phyloP scores from a whole-genome alignment of 176 grass and related monocot species.

The Ensete ventricosum region DNA sequence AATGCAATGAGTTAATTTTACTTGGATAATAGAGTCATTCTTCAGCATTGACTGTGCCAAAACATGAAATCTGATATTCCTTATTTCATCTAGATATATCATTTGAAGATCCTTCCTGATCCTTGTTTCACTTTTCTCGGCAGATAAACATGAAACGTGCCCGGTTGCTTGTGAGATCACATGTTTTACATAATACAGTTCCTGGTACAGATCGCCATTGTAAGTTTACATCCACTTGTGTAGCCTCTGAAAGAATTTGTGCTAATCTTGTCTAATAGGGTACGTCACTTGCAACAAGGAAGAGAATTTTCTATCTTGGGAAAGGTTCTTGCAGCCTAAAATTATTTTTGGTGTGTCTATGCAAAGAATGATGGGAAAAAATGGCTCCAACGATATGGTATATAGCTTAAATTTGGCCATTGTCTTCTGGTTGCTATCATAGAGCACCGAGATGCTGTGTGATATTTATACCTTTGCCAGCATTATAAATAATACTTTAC shows the following conservation, averaged over 20 bases:
- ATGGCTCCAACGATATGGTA: conserved; percentile 50
- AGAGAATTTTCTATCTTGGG: conserved; percentile 87
- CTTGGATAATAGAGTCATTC: neutral
- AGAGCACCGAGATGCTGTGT: neutral
- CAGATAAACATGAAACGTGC: conserved; percentile 90
- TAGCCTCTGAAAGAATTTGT: conserved; percentile 2
- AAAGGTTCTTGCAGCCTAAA: conserved; percentile 61
- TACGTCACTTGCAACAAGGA: conserved; percentile 70
- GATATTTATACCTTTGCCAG: neutral
- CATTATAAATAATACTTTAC: too few relatives aligned
- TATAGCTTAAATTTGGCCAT: neutral
- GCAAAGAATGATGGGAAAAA: conserved; percentile 52
- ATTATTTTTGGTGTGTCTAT: conserved; percentile 72
- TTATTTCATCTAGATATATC: neutral
- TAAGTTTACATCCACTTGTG: conserved; percentile 10
- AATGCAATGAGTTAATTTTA: too few relatives aligned
- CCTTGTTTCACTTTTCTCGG: conserved; percentile 11
- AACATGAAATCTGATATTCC: neutral
- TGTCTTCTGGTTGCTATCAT: neutral
- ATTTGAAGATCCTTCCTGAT: neutral
- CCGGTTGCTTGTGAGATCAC: conserved; percentile 79
- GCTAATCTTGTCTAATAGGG: conserved; percentile 29
- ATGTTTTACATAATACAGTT: conserved; percentile 58
- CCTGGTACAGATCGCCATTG: conserved; percentile 50
- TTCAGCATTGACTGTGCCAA: neutral